phyloP scores from a whole-genome alignment of 306 rosid species.

The Cucurbita ficifolia region DNA sequence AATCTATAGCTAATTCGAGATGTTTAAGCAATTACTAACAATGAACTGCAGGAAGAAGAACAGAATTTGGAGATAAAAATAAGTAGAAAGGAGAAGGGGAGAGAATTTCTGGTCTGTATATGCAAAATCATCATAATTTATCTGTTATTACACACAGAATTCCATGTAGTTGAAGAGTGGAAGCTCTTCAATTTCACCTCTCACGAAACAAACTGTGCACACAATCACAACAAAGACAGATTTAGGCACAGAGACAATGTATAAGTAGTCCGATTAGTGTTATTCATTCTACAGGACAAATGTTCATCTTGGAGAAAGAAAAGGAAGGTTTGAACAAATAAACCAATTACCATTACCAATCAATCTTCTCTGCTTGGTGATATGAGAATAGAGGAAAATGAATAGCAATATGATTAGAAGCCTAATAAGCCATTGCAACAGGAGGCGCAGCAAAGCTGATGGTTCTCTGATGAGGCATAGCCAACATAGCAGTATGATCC shows the following conservation, averaged over 20 bases:
- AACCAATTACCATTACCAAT: conserved; percentile 33
- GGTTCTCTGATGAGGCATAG: conserved; percentile 78
- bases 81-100: neutral
- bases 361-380: conserved; percentile 13
- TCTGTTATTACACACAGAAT: neutral
- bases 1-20: neutral
- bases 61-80: neutral
- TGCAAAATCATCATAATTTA: neutral
- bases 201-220: neutral
- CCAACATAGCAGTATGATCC: conserved; percentile 93
- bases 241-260: neutral
- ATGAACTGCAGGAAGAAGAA: neutral
- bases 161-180: neutral
- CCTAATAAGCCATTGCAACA: conserved; percentile 80
- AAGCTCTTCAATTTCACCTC: neutral
- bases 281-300: conserved; percentile 38
- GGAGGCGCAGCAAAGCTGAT: conserved; percentile 38
- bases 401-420: neutral
- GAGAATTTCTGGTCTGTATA: neutral
- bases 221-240: neutral
- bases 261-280: conserved; percentile 1
- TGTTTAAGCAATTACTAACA: neutral
- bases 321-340: conserved; percentile 35
- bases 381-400: neutral
- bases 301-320: neutral